Conservation (phyloP, 2,329 filamentous ascomycete species). For the Pseudocercospora fuligena region DNA sequence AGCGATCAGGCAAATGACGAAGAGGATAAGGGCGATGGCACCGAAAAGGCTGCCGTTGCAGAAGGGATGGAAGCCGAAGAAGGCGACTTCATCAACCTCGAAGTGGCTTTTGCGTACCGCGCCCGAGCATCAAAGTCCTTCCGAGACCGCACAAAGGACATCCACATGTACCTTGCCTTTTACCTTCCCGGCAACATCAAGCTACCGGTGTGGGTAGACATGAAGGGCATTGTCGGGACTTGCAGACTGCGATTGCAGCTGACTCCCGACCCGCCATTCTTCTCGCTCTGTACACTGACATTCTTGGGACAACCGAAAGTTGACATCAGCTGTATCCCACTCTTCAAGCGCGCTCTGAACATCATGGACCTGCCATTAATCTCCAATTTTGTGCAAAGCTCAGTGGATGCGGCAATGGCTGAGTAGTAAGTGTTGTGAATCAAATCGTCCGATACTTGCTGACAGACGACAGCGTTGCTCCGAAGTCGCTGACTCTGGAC, state of each 20-base stretch:
- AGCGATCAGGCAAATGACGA: constrained; percentile 37
- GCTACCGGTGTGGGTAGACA: constrained; percentile 73
- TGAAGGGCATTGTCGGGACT: constrained; percentile 72
- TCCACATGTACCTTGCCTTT: constrained; percentile 73
- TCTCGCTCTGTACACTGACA: constrained; percentile 74
- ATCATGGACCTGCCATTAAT: constrained; percentile 77
- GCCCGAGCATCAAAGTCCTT: constrained; percentile 64
- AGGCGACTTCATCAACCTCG: constrained; percentile 77
- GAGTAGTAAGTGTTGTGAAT: constrained; percentile 55
- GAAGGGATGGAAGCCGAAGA: constrained; percentile 76
- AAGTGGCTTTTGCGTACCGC: constrained; percentile 75
- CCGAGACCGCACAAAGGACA: constrained; percentile 69
- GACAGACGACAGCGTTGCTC: constrained; percentile 58
- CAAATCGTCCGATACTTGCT: neutral
- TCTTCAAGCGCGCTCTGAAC: constrained; percentile 71
- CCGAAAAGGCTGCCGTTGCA: constrained; percentile 41
- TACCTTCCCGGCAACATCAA: constrained; percentile 60
- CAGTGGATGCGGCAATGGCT: constrained; percentile 73
- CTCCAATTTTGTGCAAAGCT: constrained; percentile 74
- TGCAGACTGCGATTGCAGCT: constrained; percentile 72
- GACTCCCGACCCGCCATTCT: constrained; percentile 76
- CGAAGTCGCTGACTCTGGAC: constrained; percentile 74
- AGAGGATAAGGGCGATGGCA: constrained; percentile 36
- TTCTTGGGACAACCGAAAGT: constrained; percentile 77
- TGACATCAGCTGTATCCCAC: constrained; percentile 70